These are phyloP conservation scores for Apocynum venetum DNA, from an alignment of 257 asterid genomes.

Conservation along the genomic window DNA sequence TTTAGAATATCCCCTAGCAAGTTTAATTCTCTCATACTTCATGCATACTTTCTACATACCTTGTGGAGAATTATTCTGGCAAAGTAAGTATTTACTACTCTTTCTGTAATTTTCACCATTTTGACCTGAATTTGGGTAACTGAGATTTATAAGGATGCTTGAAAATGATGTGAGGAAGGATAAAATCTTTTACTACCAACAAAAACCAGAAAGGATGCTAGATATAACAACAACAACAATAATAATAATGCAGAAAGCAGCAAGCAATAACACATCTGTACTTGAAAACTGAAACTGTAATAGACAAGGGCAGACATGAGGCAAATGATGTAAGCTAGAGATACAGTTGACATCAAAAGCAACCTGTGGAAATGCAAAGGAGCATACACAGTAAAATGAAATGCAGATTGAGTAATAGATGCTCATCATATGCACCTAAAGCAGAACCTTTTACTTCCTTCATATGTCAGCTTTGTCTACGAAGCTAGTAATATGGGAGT, in stretches of 20 bases:
- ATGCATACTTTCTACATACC: slow-evolving; percentile 22
- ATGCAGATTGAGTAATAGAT: background rate
- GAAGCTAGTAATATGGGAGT: too few species aligned
- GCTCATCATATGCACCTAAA: background rate
- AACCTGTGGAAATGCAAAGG: background rate
- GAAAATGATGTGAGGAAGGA: background rate
- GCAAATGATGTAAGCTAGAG: background rate
- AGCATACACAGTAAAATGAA: background rate
- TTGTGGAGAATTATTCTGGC: slow-evolving; percentile 33
- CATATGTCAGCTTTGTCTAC: background rate
- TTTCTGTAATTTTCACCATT: slow-evolving; percentile 41
- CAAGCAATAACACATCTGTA: background rate
- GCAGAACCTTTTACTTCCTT: background rate
- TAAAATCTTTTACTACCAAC: background rate
- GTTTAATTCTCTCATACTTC: background rate
- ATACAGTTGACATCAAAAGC: background rate
- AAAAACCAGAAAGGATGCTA: background rate
- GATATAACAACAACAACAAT: background rate
- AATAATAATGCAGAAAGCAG: background rate
- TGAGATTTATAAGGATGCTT: background rate
- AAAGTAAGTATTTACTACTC: slow-evolving; percentile 34
- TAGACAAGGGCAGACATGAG: background rate
- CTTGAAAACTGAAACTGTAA: background rate
- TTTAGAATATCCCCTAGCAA: background rate
- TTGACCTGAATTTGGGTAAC: slow-evolving; percentile 28